These are phyloP conservation scores for Dryas integrifolia DNA, from an alignment of 331 rosid species.

Conservation along the genomic window DNA sequence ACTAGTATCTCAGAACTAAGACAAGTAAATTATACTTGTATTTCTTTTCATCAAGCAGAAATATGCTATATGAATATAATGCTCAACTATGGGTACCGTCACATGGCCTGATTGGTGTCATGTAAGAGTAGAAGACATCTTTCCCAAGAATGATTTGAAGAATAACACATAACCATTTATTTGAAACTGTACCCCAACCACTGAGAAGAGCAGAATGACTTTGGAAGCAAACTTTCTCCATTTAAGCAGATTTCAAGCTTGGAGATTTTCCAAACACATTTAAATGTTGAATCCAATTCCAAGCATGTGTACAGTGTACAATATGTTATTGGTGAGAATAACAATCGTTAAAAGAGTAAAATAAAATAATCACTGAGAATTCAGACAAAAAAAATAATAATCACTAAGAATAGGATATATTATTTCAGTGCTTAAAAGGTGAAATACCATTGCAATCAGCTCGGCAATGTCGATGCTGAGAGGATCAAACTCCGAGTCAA, in stretches of 20 bases:
- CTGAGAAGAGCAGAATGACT: background rate
- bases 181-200: background rate
- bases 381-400: background rate
- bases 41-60: background rate
- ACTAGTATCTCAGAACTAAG: conserved; percentile 6
- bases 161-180: background rate
- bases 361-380: background rate
- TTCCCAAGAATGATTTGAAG: background rate
- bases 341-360: background rate
- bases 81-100: background rate
- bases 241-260: conserved; percentile 1
- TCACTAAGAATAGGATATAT: background rate
- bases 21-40: background rate
- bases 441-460: conserved; percentile 79
- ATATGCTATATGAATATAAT: background rate
- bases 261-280: conserved; percentile 15
- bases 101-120: background rate
- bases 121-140: background rate
- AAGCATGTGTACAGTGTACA: background rate
- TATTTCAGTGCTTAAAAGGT: conserved; percentile 20
- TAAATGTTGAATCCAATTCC: background rate
- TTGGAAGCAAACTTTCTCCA: background rate
- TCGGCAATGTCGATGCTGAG: conserved; percentile 71
- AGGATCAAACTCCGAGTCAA: conserved; percentile 79
- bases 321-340: background rate